These are phyloP conservation scores for Hippophae tibetana DNA, from an alignment of 306 rosid genomes.

Conservation along the genomic window DNA sequence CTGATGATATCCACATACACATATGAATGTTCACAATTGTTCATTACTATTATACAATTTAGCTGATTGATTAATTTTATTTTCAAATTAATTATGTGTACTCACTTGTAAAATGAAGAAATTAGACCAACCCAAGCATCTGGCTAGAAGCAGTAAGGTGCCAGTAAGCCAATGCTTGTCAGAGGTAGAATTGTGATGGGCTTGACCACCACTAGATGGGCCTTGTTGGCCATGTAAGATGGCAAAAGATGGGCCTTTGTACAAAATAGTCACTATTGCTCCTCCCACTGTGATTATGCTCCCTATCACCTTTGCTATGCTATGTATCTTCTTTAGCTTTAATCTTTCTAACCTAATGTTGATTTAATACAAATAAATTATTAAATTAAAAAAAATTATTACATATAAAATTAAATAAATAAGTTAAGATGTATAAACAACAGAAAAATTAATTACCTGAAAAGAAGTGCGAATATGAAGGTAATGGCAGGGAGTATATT, in stretches of 20 bases:
- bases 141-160: constrained; percentile 54
- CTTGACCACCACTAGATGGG: constrained; percentile 4
- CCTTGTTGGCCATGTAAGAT: constrained; percentile 30
- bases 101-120: constrained; percentile 89
- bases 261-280: constrained; percentile 91
- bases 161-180: constrained; percentile 67
- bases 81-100: background rate
- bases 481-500: constrained; percentile 92
- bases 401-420: too few species aligned
- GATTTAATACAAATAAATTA: background rate
- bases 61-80: too few species aligned
- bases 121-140: constrained; percentile 74
- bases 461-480: constrained; percentile 75
- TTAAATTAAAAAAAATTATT: too few species aligned
- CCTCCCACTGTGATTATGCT: constrained; percentile 68
- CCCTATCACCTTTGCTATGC: constrained; percentile 79
- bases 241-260: constrained; percentile 74
- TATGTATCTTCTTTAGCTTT: constrained; percentile 50
- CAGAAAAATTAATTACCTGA: constrained; percentile 43
- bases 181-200: constrained; percentile 24
- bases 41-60: too few species aligned
- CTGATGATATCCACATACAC: constrained; percentile 25
- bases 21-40: background rate
- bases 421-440: too few species aligned
- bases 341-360: constrained; percentile 66